Base-by-base conservation (phyloP, 2,329 filamentous ascomycete species). In the Diaporthe humulicola region DNA sequence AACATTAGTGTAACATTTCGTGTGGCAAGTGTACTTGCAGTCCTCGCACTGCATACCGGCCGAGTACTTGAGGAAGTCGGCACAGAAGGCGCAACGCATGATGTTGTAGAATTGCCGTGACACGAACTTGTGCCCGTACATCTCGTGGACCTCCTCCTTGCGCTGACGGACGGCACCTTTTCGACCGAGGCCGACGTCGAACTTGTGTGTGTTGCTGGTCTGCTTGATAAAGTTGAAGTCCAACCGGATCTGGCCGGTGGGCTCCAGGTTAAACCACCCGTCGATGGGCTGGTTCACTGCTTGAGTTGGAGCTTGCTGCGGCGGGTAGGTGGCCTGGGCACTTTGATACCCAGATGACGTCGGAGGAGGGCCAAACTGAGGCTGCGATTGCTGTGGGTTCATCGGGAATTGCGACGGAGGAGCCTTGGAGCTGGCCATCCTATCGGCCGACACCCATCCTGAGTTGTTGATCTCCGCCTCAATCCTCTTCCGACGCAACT, bases 41-140 rank as follows among this genome's bases (percentile, higher is more conserved):
- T 99, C 97, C 78, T 97, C 94, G 85, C 97, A 99, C 86, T 99
- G 97, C 96, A 99, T 99, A 76, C 97, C 97, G 30, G 97, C 95
- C 66, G 96, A 97, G 83, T 98, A 98, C 83, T 98, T 99, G 86
- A 99, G 93, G 82, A 99, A 98, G 79, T 99, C 97, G 75, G 96
- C 97, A 83, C 97, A 99, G 48, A 98, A 92, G 19, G 97, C 97
- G 85, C 97, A 99, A 77, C 97, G 96, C 97, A 99, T 99, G 82
- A 99, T 98, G 89, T 98, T 99, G 92, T 98, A 99, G 85, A 99
- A 99, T 84, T 98, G 97, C 83, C 98, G 96, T 81, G 97, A 94
- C 73, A 98, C 93, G 82, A 99, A 99, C 86, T 98, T 99, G 92
- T 99, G 97, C 66, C 97, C 97, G 83, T 98, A 98, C 88, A 98